These are phyloP conservation scores for Passiflora organensis DNA, from an alignment of 345 rosid species.

Conservation along the genomic window DNA sequence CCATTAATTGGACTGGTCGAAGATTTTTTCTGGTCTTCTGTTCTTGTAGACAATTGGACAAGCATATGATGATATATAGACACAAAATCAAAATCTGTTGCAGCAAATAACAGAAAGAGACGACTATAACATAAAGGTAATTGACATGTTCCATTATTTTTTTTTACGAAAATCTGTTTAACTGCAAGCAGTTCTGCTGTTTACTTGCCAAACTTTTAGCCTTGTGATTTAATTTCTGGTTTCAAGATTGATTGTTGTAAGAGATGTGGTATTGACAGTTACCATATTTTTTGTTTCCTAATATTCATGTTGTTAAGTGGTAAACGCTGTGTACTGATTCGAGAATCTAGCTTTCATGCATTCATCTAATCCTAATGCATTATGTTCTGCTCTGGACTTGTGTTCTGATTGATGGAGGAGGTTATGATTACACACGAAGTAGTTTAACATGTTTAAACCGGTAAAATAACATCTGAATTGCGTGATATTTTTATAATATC, in stretches of 20 bases:
- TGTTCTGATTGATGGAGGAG: no score
- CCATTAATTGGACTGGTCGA: slow-evolving; percentile 16
- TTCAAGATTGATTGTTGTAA: not conserved
- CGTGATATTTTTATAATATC: no score
- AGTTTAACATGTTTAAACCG: no score
- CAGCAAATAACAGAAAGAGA: slow-evolving; percentile 95
- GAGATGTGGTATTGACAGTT: not conserved
- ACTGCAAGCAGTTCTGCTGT: not conserved
- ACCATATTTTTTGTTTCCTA: no score
- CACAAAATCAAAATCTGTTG: slow-evolving; percentile 88
- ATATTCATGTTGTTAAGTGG: no score
- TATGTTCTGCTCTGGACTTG: no score
- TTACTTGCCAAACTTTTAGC: not conserved
- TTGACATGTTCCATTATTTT: not conserved
- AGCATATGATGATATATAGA: slow-evolving; percentile 91
- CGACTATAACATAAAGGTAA: slow-evolving; percentile 96
- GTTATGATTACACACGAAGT: no score
- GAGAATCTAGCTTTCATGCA: no score
- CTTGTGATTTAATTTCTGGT: not conserved
- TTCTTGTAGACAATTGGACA: slow-evolving; percentile 79
- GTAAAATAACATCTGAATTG: no score
- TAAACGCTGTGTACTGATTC: no score
- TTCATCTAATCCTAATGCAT: no score
- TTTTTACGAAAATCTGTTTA: not conserved
- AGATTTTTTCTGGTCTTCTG: slow-evolving; percentile 20